These are phyloP conservation scores for Raffaelea arxii DNA, from an alignment of 2,329 filamentous ascomycete genomes.

Conservation along the genomic window DNA sequence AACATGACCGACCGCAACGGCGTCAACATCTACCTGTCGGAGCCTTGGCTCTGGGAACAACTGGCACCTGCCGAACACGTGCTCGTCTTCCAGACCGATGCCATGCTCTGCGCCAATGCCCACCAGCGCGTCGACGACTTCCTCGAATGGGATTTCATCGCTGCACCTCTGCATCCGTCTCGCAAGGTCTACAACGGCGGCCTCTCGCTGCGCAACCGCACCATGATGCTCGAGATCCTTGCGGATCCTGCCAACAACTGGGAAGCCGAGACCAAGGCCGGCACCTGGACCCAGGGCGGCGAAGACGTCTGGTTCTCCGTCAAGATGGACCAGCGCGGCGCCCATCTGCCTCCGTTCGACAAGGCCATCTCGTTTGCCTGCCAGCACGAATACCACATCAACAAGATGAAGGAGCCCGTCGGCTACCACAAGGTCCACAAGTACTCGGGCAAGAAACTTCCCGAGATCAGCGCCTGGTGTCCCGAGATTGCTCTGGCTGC, in stretches of 20 bases:
- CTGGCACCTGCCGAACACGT: slow-evolving; percentile 22
- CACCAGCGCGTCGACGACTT: slow-evolving; percentile 23
- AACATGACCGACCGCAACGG: slow-evolving; percentile 22
- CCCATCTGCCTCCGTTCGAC: slow-evolving; percentile 10
- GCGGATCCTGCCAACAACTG: slow-evolving; percentile 25
- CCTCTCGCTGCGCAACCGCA: slow-evolving; percentile 25
- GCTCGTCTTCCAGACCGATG: slow-evolving; percentile 29
- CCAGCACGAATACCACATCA: slow-evolving; percentile 15
- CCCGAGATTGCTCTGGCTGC: slow-evolving; percentile 16
- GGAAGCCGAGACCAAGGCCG: slow-evolving; percentile 24
- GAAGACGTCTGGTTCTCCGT: slow-evolving; percentile 18
- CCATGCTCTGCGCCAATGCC: slow-evolving; percentile 24
- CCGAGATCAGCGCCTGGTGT: slow-evolving; percentile 14
- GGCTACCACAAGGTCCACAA: slow-evolving; percentile 18
- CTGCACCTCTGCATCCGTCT: slow-evolving; percentile 18
- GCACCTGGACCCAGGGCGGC: slow-evolving; percentile 12
- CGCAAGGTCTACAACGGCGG: slow-evolving; percentile 24
- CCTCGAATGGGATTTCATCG: slow-evolving; percentile 26
- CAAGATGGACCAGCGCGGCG: slow-evolving; percentile 13
- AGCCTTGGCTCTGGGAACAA: slow-evolving; percentile 27
- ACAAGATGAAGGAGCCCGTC: slow-evolving; percentile 12
- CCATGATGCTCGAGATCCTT: slow-evolving; percentile 30
- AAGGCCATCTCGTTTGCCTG: slow-evolving; percentile 13
- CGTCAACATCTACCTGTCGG: slow-evolving; percentile 26
- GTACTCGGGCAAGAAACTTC: slow-evolving; percentile 7